phyloP scores from a whole-genome alignment of 208 protist genomes.

The Trypanosoma lewisi region DNA sequence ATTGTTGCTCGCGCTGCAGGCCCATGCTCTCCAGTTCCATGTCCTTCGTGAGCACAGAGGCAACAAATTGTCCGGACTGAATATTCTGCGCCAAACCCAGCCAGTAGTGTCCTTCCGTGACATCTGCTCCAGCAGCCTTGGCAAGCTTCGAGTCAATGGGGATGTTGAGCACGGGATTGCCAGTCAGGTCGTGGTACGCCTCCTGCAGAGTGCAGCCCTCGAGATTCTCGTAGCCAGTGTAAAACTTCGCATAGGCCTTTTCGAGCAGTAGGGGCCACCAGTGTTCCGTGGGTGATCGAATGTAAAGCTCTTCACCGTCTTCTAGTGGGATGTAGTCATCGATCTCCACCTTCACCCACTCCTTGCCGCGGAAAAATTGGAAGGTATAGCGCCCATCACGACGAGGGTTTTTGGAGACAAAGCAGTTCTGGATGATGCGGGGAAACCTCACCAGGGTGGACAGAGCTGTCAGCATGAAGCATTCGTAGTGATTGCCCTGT shows the following conservation, averaged over 20 bases:
- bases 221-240: constrained; percentile 68
- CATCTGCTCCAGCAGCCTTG: constrained; percentile 34
- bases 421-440: constrained; percentile 75
- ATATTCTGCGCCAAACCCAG: constrained; percentile 66
- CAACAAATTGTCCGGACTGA: constrained; percentile 48
- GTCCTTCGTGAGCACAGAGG: constrained; percentile 59
- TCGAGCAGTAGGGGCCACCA: constrained; percentile 77
- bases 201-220: constrained; percentile 54
- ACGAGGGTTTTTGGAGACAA: constrained; percentile 72
- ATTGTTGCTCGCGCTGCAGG: constrained; percentile 72
- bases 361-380: constrained; percentile 64
- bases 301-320: constrained; percentile 54
- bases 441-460: constrained; percentile 62
- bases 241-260: constrained; percentile 85
- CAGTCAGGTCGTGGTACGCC: constrained; percentile 64
- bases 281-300: constrained; percentile 58
- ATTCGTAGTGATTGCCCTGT: constrained; percentile 83
- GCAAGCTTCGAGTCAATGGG: constrained; percentile 36
- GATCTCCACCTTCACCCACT: constrained; percentile 71
- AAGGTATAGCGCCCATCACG: constrained; percentile 85
- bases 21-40: constrained; percentile 56
- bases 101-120: constrained; percentile 50
- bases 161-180: constrained; percentile 42
- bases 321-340: constrained; percentile 56
- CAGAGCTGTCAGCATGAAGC: constrained; percentile 75